Conservation (phyloP, 1,284 basidiomycete species). For the Lignosus rhinocerotis region DNA sequence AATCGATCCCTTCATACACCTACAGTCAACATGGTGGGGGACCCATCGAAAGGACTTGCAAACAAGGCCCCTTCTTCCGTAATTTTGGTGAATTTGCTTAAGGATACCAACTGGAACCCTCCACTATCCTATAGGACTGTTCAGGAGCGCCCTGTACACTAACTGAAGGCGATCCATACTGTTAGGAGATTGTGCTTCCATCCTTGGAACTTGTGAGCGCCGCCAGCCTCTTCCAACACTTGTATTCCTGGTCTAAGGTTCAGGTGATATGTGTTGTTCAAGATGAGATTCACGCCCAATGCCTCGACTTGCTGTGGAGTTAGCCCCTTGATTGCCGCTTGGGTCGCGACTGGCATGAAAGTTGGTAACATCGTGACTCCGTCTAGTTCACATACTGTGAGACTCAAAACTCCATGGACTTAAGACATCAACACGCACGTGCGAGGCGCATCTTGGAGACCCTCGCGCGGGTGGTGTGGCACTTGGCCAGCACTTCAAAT, state of each 20-base stretch:
- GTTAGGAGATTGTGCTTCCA: slow-evolving; percentile 84
- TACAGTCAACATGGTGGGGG: slow-evolving; percentile 83
- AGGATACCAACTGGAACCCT: slow-evolving; percentile 83
- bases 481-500: slow-evolving; percentile 78
- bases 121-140: slow-evolving; percentile 65
- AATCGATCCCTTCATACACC: slow-evolving; percentile 19
- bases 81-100: slow-evolving; percentile 81
- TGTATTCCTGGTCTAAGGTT: slow-evolving; percentile 77
- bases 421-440: slow-evolving; percentile 44
- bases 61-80: slow-evolving; percentile 86
- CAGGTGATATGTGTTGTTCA: slow-evolving; percentile 87
- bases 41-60: slow-evolving; percentile 78
- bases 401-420: not conserved
- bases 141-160: no score
- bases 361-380: slow-evolving; percentile 80
- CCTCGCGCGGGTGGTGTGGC: slow-evolving; percentile 73
- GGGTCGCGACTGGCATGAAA: slow-evolving; percentile 90
- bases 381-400: slow-evolving; percentile 45
- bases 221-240: slow-evolving; percentile 70
- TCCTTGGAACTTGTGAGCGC: slow-evolving; percentile 83
- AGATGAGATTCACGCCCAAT: slow-evolving; percentile 74
- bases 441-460: slow-evolving; percentile 75
- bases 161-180: slow-evolving; percentile 33
- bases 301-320: slow-evolving; percentile 83
- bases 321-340: slow-evolving; percentile 84